These are phyloP conservation scores for Penicillium diatomitis DNA, from an alignment of 495 filamentous ascomycete species.

Conservation along the genomic window DNA sequence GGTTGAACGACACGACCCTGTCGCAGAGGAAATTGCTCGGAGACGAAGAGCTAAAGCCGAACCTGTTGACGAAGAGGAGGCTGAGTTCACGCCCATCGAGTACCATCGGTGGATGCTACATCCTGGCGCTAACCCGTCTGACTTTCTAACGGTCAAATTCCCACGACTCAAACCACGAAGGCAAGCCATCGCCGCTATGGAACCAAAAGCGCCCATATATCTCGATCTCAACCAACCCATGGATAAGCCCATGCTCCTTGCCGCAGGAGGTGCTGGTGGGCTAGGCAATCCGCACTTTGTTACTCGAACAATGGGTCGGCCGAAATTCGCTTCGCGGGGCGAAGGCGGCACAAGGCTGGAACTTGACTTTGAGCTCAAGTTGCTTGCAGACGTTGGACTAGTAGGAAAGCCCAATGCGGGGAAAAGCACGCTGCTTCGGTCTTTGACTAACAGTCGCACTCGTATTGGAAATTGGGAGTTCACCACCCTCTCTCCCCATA, in stretches of 20 bases:
- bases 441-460: conserved; percentile 74
- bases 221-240: conserved; percentile 79
- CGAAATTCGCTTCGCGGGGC: conserved; percentile 82
- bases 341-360: conserved; percentile 67
- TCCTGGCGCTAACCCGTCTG: conserved; percentile 58
- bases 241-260: conserved; percentile 76
- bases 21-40: conserved; percentile 49
- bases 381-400: conserved; percentile 88
- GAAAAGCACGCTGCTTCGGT: conserved; percentile 85
- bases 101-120: conserved; percentile 81
- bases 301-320: conserved; percentile 55
- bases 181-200: conserved; percentile 47
- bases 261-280: conserved; percentile 79
- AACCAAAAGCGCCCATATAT: conserved; percentile 61
- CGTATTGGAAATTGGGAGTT: conserved; percentile 95
- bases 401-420: conserved; percentile 95
- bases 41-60: conserved; percentile 20
- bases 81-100: conserved; percentile 22
- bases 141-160: conserved; percentile 52
- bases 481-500: conserved; percentile 86
- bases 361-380: conserved; percentile 84
- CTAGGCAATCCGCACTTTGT: conserved; percentile 91
- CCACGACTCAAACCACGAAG: conserved; percentile 48
- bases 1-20: conserved; percentile 65
- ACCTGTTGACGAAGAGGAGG: conserved; percentile 17